These are phyloP conservation scores for Linum usitatissimum DNA, from an alignment of 345 rosid species.

Conservation along the genomic window DNA sequence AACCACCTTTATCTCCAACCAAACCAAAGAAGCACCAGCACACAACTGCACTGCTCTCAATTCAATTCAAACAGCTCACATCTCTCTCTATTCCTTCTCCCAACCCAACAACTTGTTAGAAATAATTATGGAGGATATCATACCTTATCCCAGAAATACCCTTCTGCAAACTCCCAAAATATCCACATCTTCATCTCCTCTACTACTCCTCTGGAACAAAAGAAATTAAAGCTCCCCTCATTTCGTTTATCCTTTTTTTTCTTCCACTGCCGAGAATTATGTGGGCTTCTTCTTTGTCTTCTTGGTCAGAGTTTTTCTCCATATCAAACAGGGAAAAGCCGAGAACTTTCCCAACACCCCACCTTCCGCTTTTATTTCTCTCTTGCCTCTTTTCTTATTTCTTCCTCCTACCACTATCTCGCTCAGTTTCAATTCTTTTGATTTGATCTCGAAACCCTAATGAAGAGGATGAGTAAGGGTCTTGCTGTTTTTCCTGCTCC, in stretches of 20 bases:
- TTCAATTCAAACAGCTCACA: neutral
- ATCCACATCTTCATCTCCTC: constrained; percentile 22
- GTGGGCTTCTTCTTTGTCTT: constrained; percentile 77
- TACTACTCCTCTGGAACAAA: neutral
- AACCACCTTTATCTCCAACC: constrained; percentile 25
- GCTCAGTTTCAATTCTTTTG: neutral
- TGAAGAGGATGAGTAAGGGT: constrained; percentile 32
- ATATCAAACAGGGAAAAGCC: constrained; percentile 33
- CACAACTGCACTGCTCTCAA: neutral
- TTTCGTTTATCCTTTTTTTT: constrained; percentile 15
- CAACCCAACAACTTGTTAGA: neutral
- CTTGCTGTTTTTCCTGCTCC: constrained; percentile 18
- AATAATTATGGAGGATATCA: neutral
- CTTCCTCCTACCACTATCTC: constrained; percentile 5
- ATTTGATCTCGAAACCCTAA: constrained; percentile 11
- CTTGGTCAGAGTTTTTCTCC: constrained; percentile 65
- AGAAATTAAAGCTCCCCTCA: neutral
- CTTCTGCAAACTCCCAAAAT: constrained; percentile 68
- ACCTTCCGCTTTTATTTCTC: constrained; percentile 9
- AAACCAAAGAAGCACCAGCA: constrained; percentile 3
- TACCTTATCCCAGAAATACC: constrained; percentile 35
- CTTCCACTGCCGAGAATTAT: constrained; percentile 25
- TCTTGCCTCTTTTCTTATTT: constrained; percentile 9
- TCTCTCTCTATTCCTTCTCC: constrained; percentile 7
- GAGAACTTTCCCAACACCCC: constrained; percentile 38